Evolutionary conservation across 345 rosid genomes (phyloP).

Genomic region (Gossypium turneri): DNA sequence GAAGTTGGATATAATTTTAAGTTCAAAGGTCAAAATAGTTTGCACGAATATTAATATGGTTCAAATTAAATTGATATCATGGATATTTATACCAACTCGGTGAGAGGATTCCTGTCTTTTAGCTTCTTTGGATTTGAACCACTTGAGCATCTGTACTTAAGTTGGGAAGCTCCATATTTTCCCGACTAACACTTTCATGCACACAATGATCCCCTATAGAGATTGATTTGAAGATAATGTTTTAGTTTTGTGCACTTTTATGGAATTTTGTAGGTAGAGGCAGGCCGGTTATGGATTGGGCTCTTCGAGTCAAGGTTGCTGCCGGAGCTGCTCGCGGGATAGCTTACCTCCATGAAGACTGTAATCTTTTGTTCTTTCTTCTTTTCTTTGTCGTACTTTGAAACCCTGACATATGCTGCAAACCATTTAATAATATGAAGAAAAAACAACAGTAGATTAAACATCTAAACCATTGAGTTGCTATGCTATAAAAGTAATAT

Average conservation of each 20-base stretch:
- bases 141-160: not conserved
- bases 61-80: not conserved
- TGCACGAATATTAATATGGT: not conserved
- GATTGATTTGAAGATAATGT: not conserved
- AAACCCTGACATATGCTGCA: not conserved
- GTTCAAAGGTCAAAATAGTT: slow-evolving; percentile 1
- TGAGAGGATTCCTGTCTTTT: not conserved
- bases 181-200: not conserved
- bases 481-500: not conserved
- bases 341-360: slow-evolving; percentile 97
- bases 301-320: slow-evolving; percentile 70
- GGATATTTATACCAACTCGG: not conserved
- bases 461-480: not conserved
- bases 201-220: not conserved
- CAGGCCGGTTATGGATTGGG: slow-evolving; percentile 86
- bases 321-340: slow-evolving; percentile 99
- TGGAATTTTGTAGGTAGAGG: slow-evolving; percentile 49
- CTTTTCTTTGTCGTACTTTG: not conserved
- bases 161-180: not conserved
- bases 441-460: not conserved
- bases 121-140: not conserved
- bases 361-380: slow-evolving; percentile 41
- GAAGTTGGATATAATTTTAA: not conserved
- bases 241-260: slow-evolving; percentile 7
- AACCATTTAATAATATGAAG: not conserved